phyloP scores from a whole-genome alignment of 768 basidiomycete species.

The Pleurotus giganteus region DNA sequence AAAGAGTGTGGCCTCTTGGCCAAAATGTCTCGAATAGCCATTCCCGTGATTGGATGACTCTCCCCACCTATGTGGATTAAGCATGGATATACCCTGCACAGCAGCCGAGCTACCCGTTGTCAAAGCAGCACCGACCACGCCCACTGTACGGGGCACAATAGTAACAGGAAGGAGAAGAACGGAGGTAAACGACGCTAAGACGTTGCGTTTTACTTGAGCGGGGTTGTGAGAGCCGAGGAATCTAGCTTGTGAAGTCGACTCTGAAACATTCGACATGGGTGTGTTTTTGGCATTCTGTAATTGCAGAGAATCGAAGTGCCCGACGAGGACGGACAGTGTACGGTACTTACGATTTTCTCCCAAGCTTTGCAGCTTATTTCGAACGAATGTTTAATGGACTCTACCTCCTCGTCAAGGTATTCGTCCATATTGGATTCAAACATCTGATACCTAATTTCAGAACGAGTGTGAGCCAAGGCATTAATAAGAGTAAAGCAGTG shows the following conservation, averaged over 20 bases:
- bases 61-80: conserved; percentile 87
- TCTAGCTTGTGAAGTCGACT: conserved; percentile 37
- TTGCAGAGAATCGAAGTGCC: background rate
- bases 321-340: background rate
- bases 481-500: background rate
- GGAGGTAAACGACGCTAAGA: conserved; percentile 88
- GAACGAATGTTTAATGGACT: conserved; percentile 71
- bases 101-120: conserved; percentile 74
- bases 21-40: conserved; percentile 36
- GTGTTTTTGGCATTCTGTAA: background rate
- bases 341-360: conserved; percentile 64
- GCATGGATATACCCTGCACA: conserved; percentile 82
- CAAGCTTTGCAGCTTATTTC: conserved; percentile 76
- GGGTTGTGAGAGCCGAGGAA: conserved; percentile 88
- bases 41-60: conserved; percentile 30
- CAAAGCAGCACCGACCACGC: conserved; percentile 64
- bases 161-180: conserved; percentile 91
- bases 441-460: conserved; percentile 73
- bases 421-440: conserved; percentile 98
- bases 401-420: conserved; percentile 92
- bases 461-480: conserved; percentile 13
- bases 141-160: conserved; percentile 84
- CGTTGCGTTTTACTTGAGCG: conserved; percentile 87
- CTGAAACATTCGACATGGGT: conserved; percentile 3
- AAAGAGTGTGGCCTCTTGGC: conserved; percentile 44